Evolutionary conservation across 2,329 filamentous ascomycete genomes (phyloP).

Genomic region (Phoma sp.): DNA sequence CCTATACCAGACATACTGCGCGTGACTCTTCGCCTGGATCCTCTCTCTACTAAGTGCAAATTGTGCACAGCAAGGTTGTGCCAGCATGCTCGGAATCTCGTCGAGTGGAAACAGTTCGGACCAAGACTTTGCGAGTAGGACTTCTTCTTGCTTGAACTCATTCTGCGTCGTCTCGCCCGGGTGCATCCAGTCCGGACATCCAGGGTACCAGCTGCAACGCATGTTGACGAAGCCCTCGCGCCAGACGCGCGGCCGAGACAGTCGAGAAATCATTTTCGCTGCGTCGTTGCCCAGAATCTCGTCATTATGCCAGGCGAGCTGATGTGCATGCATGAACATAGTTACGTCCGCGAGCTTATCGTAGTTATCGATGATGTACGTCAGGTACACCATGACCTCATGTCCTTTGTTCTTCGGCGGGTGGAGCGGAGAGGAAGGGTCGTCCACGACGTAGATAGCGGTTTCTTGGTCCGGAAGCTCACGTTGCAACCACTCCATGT

Average conservation of each 20-base stretch:
- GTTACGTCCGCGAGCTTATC: conserved; percentile 64
- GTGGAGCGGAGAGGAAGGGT: conserved; percentile 55
- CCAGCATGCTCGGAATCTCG: conserved; percentile 58
- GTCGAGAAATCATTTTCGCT: conserved; percentile 53
- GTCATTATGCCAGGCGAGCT: conserved; percentile 66
- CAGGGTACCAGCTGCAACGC: conserved; percentile 62
- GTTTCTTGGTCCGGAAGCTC: conserved; percentile 58
- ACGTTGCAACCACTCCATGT: conserved; percentile 62
- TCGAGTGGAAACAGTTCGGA: conserved; percentile 58
- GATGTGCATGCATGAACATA: conserved; percentile 69
- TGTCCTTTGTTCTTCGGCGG: conserved; percentile 67
- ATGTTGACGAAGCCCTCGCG: conserved; percentile 63
- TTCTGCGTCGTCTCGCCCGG: conserved; percentile 52
- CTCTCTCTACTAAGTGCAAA: conserved; percentile 67
- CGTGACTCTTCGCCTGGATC: conserved; percentile 61
- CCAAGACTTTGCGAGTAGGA: conserved; percentile 55
- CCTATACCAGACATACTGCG: conserved; percentile 64
- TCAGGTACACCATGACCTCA: conserved; percentile 69
- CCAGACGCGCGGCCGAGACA: conserved; percentile 56
- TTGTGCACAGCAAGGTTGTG: conserved; percentile 70
- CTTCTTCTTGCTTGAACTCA: conserved; percentile 54
- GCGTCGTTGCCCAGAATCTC: conserved; percentile 56
- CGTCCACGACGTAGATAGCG: conserved; percentile 62
- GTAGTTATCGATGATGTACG: conserved; percentile 69
- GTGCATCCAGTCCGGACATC: conserved; percentile 64